Evolutionary conservation across 116 monocot species (phyloP).

Genomic region (Trichopus zeylanicus): DNA sequence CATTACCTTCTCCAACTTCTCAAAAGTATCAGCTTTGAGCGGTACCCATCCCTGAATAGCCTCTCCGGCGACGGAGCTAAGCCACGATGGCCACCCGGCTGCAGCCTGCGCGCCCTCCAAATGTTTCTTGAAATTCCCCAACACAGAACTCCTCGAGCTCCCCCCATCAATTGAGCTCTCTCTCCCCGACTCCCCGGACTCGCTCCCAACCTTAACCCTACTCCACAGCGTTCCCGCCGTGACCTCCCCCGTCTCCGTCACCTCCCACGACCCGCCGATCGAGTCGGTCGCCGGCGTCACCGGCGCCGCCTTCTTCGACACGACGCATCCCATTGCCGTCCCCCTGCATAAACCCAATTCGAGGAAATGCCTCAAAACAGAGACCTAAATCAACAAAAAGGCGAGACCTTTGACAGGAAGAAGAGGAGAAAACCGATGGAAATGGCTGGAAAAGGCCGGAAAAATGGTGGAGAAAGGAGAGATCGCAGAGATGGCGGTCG

Average conservation of each 20-base stretch:
- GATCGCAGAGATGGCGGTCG: background rate
- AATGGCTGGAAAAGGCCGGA: background rate
- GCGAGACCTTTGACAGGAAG: background rate
- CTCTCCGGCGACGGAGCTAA: constrained; percentile 53
- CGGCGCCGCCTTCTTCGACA: constrained; percentile 27
- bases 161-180: constrained; percentile 27
- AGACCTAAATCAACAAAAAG: background rate
- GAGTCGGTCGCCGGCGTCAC: constrained; percentile 23
- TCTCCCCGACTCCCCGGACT: constrained; percentile 45
- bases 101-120: constrained; percentile 63
- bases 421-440: too few species aligned
- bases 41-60: constrained; percentile 72
- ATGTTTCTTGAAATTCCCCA: constrained; percentile 32
- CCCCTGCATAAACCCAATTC: background rate
- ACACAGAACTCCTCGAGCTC: constrained; percentile 19
- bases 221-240: constrained; percentile 13
- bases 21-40: constrained; percentile 51
- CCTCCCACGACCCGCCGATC: constrained; percentile 8
- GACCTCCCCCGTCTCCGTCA: constrained; percentile 17
- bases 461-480: background rate
- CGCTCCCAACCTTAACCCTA: constrained; percentile 12
- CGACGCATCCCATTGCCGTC: constrained; percentile 9
- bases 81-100: constrained; percentile 76
- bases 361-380: background rate
- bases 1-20: constrained; percentile 83